A percentile compares a stretch with the other conserved stretches of the same genome.
These are phyloP conservation scores for Pelargonium australe DNA, from an alignment of 441 rosid genomes.

Conservation along the genomic window DNA sequence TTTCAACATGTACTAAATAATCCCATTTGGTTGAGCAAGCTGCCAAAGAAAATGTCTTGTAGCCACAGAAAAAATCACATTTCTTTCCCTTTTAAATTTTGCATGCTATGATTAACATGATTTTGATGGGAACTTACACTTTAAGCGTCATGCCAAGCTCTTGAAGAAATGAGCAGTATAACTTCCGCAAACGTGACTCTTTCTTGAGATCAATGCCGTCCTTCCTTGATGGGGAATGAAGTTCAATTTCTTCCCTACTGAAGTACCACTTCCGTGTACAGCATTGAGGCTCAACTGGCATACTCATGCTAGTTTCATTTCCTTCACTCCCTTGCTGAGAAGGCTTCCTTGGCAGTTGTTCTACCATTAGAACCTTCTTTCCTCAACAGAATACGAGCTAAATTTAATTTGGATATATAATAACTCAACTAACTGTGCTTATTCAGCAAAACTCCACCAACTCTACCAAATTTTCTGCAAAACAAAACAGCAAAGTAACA, in stretches of 20 bases:
- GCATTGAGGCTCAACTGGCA: constrained; percentile 27
- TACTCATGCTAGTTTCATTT: constrained; percentile 17
- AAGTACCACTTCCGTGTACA: constrained; percentile 36
- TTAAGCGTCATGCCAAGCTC: constrained; percentile 54
- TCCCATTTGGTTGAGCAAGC: not conserved
- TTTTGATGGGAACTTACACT: constrained; percentile 38
- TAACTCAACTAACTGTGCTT: not conserved
- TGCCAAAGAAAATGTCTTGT: not conserved
- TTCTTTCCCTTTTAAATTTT: not conserved
- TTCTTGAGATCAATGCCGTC: constrained; percentile 45
- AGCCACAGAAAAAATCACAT: not conserved
- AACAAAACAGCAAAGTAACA: not conserved
- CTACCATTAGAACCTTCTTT: constrained; percentile 28
- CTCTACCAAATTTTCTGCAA: not conserved
- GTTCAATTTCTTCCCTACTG: constrained; percentile 44
- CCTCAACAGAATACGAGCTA: not conserved
- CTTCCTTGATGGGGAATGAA: constrained; percentile 47
- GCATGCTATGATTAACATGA: constrained; percentile 7
- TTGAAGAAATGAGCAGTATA: constrained; percentile 42
- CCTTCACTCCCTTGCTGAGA: constrained; percentile 22
- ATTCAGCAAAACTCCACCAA: not conserved
- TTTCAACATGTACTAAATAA: not conserved
- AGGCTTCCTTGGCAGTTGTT: constrained; percentile 25
- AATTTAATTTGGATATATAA: constrained; percentile 1
- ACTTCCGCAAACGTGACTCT: constrained; percentile 41